phyloP scores from a whole-genome alignment of 495 filamentous ascomycete species.

The Aspergillus egyptiacus region DNA sequence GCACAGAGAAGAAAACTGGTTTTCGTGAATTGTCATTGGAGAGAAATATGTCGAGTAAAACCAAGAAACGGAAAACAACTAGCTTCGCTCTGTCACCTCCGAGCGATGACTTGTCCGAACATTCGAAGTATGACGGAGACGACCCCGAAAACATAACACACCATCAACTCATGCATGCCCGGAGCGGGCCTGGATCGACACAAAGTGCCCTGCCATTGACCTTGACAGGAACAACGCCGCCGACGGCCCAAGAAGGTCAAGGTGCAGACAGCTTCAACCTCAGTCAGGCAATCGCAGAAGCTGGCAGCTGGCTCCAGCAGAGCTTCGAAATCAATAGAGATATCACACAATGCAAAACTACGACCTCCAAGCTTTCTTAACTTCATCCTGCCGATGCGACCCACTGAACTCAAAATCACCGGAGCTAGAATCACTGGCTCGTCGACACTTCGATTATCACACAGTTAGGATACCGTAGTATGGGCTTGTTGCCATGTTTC shows the following conservation, averaged over 20 bases:
- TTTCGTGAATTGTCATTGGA: conserved; percentile 10
- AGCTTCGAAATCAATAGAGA: conserved; percentile 38
- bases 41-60: conserved; percentile 6
- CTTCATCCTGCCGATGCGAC: neutral
- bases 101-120: neutral
- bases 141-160: neutral
- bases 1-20: conserved; percentile 34
- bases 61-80: conserved; percentile 14
- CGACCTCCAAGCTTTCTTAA: conserved; percentile 8
- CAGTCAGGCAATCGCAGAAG: conserved; percentile 41
- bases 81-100: conserved; percentile 14
- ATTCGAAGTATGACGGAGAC: conserved; percentile 2
- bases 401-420: neutral
- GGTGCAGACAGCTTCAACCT: conserved; percentile 35
- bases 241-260: conserved; percentile 37
- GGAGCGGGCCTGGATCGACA: conserved; percentile 11
- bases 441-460: neutral
- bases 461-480: neutral
- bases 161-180: neutral
- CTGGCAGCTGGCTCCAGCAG: conserved; percentile 41
- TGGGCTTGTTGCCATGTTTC: neutral
- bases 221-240: conserved; percentile 29
- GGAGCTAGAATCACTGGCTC: neutral
- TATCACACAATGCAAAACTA: conserved; percentile 12
- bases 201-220: conserved; percentile 25